Percentiles rank a stretch among this genome's conserved stretches.
Evolutionary conservation across 2,329 filamentous ascomycete species (phyloP).

Genomic region (Aureobasidium leucospermi): DNA sequence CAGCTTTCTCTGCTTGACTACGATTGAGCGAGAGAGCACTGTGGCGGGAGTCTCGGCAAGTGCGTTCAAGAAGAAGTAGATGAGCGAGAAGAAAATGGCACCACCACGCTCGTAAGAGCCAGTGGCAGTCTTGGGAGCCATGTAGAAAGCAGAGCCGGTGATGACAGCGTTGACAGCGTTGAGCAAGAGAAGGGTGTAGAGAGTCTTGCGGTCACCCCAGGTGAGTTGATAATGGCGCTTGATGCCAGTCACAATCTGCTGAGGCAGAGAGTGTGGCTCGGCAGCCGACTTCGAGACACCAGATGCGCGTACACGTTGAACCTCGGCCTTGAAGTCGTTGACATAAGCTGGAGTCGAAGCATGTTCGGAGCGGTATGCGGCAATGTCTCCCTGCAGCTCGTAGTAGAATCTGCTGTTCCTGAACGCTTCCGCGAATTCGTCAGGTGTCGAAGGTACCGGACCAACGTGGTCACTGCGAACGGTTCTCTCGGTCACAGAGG

Average conservation of each 20-base stretch:
- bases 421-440: constrained; percentile 57
- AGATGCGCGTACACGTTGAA: constrained; percentile 1
- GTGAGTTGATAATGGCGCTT: constrained; percentile 14
- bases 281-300: background rate
- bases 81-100: constrained; percentile 46
- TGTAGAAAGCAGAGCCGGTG: constrained; percentile 55
- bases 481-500: constrained; percentile 54
- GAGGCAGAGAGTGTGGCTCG: constrained; percentile 8
- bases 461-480: constrained; percentile 52
- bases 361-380: constrained; percentile 37
- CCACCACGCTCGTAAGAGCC: constrained; percentile 51
- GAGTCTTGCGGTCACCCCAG: constrained; percentile 9
- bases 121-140: constrained; percentile 41
- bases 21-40: constrained; percentile 40
- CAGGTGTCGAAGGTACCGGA: constrained; percentile 57
- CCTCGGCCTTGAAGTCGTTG: constrained; percentile 11
- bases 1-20: constrained; percentile 41
- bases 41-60: constrained; percentile 57
- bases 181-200: constrained; percentile 10
- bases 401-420: constrained; percentile 29
- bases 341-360: constrained; percentile 5
- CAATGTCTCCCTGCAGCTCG: constrained; percentile 42
- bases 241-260: constrained; percentile 5
- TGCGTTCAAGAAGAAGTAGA: constrained; percentile 52
- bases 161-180: constrained; percentile 30